Evolutionary conservation across 1,284 basidiomycete species (phyloP), one percentile per base, ranked within the genome.

Genomic region (Polyporus tsugae): DNA sequence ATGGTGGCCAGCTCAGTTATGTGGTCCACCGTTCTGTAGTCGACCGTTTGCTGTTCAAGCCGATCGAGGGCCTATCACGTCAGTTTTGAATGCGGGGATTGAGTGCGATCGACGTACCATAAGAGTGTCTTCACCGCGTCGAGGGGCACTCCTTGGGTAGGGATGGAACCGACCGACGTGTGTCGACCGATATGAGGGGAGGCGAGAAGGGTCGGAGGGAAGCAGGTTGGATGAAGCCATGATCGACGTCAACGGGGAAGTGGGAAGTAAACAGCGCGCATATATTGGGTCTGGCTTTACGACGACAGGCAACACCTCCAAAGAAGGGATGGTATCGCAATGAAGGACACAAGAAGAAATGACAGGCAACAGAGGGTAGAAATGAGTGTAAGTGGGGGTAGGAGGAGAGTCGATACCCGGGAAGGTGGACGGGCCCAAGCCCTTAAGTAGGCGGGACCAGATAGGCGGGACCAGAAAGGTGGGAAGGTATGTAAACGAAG

Each of bases 91-190:
- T 1, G 9, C 38, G 4, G 33, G 55, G 36, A 0, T 35, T 4
- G 7, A 11, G n/a, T 36, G 19, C 1, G 55, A n/a, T 38, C n/a
- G 25, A 79, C 74, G 41, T 77, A 80, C 69, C 69, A 70, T 67
- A 33, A 73, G 62, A 10, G 67, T 57, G 38, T 73, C 72, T 44
- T 70, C 67, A 6, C 59, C 62, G 15, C 70, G 67, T 49, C 35
- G 62, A 38, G 67, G 67, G 2, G 39, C 39, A 13, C 49, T 65
- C 39, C 72, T 62, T 42, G 72, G 70, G 25, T 74, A 74, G 33
- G 72, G 73, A 60, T 74, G 73, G 29, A 64, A 74, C 22, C 73
- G 65, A 2, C 65, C 61, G 9, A 72, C 55, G 22, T 74, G 71
- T 9, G 70, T 60, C 15, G 17, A 61, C 42, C 73, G 70, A 58